Evolutionary conservation across 768 basidiomycete genomes (phyloP).

Genomic region (Calvatia gigantea): DNA sequence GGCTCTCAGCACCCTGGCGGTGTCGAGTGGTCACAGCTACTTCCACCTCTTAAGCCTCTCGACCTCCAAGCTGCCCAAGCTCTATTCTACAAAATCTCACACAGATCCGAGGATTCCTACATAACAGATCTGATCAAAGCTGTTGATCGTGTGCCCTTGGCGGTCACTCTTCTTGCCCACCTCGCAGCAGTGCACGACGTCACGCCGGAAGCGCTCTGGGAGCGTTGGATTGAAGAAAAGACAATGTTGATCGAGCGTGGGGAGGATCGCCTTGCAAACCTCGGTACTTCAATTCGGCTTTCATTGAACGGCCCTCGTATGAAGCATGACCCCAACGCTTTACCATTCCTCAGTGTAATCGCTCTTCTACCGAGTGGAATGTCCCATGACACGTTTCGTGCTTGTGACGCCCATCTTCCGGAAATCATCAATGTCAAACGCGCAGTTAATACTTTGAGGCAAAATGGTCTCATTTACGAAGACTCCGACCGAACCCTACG

Average conservation of each 20-base stretch:
- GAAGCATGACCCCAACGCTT: slow-evolving; percentile 20
- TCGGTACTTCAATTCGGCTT: slow-evolving; percentile 28
- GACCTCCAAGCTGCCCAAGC: slow-evolving; percentile 20
- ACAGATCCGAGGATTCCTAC: slow-evolving; percentile 19
- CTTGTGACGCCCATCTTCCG: slow-evolving; percentile 18
- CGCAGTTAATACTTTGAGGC: slow-evolving; percentile 22
- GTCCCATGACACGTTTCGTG: slow-evolving; percentile 15
- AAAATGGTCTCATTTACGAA: slow-evolving; percentile 23
- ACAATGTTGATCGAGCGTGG: slow-evolving; percentile 25
- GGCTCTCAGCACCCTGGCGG: slow-evolving; percentile 26
- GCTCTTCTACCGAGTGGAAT: slow-evolving; percentile 28
- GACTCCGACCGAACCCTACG: slow-evolving; percentile 19
- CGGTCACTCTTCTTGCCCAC: slow-evolving; percentile 28
- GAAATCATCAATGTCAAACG: slow-evolving; percentile 20
- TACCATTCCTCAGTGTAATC: slow-evolving; percentile 23
- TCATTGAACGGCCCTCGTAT: slow-evolving; percentile 28
- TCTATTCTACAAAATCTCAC: slow-evolving; percentile 23
- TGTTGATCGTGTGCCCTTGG: slow-evolving; percentile 30
- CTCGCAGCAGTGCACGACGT: slow-evolving; percentile 29
- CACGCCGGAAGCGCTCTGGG: slow-evolving; percentile 25
- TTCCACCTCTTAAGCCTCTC: slow-evolving; percentile 25
- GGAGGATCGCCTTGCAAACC: slow-evolving; percentile 23
- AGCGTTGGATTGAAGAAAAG: slow-evolving; percentile 26
- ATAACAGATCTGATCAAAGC: slow-evolving; percentile 22
- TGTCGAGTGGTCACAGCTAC: slow-evolving; percentile 20